Conservation (phyloP, 2,329 filamentous ascomycete species). For the Nemania sp. region DNA sequence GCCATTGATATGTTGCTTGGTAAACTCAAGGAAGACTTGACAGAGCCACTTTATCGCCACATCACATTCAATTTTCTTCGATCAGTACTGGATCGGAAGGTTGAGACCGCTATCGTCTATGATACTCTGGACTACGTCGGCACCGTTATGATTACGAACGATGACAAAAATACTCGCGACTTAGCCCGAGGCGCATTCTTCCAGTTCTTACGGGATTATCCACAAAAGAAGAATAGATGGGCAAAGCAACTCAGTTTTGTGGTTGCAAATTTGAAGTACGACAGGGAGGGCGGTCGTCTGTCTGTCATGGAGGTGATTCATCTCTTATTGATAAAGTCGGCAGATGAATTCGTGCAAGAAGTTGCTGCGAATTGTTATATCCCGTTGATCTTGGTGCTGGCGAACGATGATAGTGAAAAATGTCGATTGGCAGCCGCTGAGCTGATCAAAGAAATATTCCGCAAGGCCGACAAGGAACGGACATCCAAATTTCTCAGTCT, state of each 20-base stretch:
- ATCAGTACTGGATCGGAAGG: slow-evolving; percentile 80
- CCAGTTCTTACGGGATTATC: slow-evolving; percentile 93
- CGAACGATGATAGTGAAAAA: slow-evolving; percentile 85
- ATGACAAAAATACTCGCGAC: slow-evolving; percentile 85
- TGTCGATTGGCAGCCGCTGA: slow-evolving; percentile 82
- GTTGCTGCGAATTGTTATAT: slow-evolving; percentile 82
- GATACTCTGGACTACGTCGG: slow-evolving; percentile 89
- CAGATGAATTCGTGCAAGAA: slow-evolving; percentile 80
- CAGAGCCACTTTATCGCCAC: slow-evolving; percentile 89
- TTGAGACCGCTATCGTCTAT: slow-evolving; percentile 87
- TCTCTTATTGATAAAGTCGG: slow-evolving; percentile 82
- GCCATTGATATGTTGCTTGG: slow-evolving; percentile 82
- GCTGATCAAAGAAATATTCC: slow-evolving; percentile 80
- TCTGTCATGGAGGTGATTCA: slow-evolving; percentile 94
- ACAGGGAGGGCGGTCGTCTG: slow-evolving; percentile 83
- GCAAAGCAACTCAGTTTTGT: slow-evolving; percentile 87
- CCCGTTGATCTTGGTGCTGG: slow-evolving; percentile 80
- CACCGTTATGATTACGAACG: slow-evolving; percentile 93
- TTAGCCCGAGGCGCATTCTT: slow-evolving; percentile 88
- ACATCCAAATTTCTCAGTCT: slow-evolving; percentile 71
- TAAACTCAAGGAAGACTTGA: slow-evolving; percentile 84
- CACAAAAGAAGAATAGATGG: slow-evolving; percentile 88
- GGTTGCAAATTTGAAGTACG: slow-evolving; percentile 87
- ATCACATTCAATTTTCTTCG: slow-evolving; percentile 94
- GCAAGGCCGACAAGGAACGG: slow-evolving; percentile 74